Conservation (phyloP, 208 protist genomes). For the Leishmania aethiopica region DNA sequence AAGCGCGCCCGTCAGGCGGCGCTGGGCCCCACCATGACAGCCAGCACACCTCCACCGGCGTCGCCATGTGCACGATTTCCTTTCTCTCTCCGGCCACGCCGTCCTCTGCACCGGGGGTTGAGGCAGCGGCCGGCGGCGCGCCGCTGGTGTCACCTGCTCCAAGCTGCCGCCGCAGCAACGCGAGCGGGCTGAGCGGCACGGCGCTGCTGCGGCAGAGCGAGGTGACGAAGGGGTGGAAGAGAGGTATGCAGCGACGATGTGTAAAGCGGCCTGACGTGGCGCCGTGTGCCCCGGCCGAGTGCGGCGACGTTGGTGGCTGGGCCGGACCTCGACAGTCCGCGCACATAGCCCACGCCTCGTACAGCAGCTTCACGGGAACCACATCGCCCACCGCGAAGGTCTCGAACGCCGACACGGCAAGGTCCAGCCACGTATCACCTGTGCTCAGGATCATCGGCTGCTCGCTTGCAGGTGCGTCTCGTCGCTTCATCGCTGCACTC, state of each 20-base stretch:
- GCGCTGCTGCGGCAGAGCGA: neutral
- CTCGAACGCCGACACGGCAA: constrained; percentile 5
- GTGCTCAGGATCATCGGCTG: neutral
- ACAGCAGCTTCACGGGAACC: constrained; percentile 1
- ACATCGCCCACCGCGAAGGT: constrained; percentile 16
- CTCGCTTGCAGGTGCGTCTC: neutral
- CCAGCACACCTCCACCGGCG: constrained; percentile 56
- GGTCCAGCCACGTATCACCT: constrained; percentile 1
- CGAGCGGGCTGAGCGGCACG: constrained; percentile 8
- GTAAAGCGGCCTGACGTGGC: neutral
- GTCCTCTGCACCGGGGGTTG: neutral
- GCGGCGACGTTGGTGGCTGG: too few species aligned
- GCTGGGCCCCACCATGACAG: constrained; percentile 4
- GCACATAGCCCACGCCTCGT: neutral
- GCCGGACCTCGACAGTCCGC: neutral
- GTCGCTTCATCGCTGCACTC: too few species aligned
- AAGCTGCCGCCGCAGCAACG: constrained; percentile 12
- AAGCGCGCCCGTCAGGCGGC: constrained; percentile 1
- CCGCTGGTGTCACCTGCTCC: neutral
- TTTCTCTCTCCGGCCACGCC: neutral
- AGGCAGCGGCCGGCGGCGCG: neutral
- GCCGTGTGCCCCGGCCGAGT: neutral
- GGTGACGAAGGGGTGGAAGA: constrained; percentile 3
- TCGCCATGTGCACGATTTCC: constrained; percentile 36
- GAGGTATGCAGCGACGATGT: constrained; percentile 22